phyloP scores from a whole-genome alignment of 805 yeast species.

The Yamadazyma scolyti region DNA sequence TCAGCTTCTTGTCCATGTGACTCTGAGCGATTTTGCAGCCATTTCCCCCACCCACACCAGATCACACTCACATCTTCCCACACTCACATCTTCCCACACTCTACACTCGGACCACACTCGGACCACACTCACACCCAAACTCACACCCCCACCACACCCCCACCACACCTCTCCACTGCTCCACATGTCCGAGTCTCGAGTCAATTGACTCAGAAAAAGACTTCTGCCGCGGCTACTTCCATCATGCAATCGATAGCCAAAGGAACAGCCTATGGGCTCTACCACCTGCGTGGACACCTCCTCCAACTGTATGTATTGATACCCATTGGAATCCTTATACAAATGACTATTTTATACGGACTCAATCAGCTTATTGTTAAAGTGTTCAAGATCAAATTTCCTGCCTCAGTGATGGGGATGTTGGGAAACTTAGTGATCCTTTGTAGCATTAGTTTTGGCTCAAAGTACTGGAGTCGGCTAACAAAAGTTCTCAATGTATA shows the following conservation, averaged over 20 bases:
- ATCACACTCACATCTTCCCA: too few species aligned
- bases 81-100: too few species aligned
- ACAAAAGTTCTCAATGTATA: constrained; percentile 23
- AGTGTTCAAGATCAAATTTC: constrained; percentile 51
- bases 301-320: constrained; percentile 43
- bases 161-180: not conserved
- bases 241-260: not conserved
- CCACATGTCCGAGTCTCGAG: constrained; percentile 1
- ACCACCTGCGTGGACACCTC: constrained; percentile 31
- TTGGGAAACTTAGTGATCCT: constrained; percentile 50
- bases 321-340: constrained; percentile 45
- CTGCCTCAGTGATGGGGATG: constrained; percentile 72
- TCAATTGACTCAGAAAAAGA: not conserved
- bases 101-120: too few species aligned
- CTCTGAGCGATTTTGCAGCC: too few species aligned
- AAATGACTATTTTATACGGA: constrained; percentile 49
- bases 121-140: not conserved
- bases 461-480: constrained; percentile 15
- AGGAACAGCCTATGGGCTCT: constrained; percentile 21
- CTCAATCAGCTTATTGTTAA: constrained; percentile 43
- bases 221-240: not conserved
- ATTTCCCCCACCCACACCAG: too few species aligned
- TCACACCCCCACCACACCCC: not conserved
- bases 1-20: too few species aligned
- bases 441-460: constrained; percentile 28